Base-by-base conservation (phyloP, 129 eudicot genomes). In the Chrysanthemum lavandulifolium region DNA sequence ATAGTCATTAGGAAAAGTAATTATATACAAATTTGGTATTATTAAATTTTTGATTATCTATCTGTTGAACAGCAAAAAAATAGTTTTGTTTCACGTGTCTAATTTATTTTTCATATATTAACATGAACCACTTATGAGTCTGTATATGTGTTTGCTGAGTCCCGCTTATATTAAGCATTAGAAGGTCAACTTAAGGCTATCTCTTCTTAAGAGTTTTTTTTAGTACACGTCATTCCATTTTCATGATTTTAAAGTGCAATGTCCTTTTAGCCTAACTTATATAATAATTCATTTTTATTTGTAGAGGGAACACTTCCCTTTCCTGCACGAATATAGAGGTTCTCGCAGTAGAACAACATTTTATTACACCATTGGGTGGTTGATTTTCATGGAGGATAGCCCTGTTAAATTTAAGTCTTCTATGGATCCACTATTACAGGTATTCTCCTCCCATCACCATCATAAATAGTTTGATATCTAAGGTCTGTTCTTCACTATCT, bases 251-350 rank as follows among this genome's bases (percentile, higher is more conserved):
- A 63, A 15, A 65, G 66, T 64, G 31, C 40, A 52, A 10, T 33
- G 52, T 73, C 15, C 51, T 40, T 33, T n/a, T n/a, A 67, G 21
- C 51, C 43, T 58, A 15, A 9, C 33, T 13, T 69, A 13, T 51
- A 61, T 69, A 69, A 31, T 64, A 11, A 6, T 51, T 5, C 21
- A 47, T 58, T 48, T 68, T 48, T 71, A 61, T 67, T 73, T 74
- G 86, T 84, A 94, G 98, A 87, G 92, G 82, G 96, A 94, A 76
- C 98, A 94, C 76, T 94, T 94, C 65, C 98, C 98, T 23, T 94
- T 94, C 76, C 69, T 94, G 63, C 92, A 82, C 50, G 97, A 82
- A 79, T 85, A 88, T 68, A 88, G 89, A 84, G 82, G 93, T 82
- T 90, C 96, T 58, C 87, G 97, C 49, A 94, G 96, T 85, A 86